Percentiles rank a stretch among this genome's conserved stretches.
Conservation (phyloP, 345 rosid species). For the Rhodamnia argentea region DNA sequence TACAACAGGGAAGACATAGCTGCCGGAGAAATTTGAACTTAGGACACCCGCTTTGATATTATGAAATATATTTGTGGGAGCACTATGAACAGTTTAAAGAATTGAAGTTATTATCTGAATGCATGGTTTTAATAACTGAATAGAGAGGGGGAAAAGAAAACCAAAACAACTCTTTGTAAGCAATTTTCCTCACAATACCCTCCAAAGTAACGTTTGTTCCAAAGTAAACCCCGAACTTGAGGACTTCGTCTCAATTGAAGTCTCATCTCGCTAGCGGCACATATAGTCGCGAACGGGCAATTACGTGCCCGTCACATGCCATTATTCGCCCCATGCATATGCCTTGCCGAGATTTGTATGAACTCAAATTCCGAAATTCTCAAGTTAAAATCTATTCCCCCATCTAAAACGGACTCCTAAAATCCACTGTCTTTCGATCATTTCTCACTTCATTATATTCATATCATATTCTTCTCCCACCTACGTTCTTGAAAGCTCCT, state of each 20-base stretch:
- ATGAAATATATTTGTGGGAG: no score
- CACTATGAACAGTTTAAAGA: neutral
- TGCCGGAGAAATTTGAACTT: rapidly evolving
- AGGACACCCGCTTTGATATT: neutral
- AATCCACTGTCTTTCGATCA: neutral
- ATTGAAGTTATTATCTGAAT: neutral
- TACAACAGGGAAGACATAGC: neutral
- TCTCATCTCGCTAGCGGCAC: no score
- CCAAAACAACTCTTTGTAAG: neutral
- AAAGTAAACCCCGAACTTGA: rapidly evolving
- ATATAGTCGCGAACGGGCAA: no score
- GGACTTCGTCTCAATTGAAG: no score
- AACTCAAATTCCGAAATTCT: neutral
- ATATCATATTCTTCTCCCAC: neutral
- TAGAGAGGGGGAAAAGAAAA: rapidly evolving
- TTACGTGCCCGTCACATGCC: no score
- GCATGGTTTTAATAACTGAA: neutral
- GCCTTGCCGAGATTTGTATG: neutral
- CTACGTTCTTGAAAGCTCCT: neutral
- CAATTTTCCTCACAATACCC: neutral
- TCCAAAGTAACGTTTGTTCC: neutral
- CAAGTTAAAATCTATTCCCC: neutral
- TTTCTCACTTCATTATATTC: neutral
- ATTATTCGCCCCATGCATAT: no score
- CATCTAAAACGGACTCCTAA: neutral